Percentiles rank a stretch among this genome's conserved stretches.
These are phyloP conservation scores for Fusarium euwallaceae DNA, from an alignment of 2,329 filamentous ascomycete species.

Conservation along the genomic window DNA sequence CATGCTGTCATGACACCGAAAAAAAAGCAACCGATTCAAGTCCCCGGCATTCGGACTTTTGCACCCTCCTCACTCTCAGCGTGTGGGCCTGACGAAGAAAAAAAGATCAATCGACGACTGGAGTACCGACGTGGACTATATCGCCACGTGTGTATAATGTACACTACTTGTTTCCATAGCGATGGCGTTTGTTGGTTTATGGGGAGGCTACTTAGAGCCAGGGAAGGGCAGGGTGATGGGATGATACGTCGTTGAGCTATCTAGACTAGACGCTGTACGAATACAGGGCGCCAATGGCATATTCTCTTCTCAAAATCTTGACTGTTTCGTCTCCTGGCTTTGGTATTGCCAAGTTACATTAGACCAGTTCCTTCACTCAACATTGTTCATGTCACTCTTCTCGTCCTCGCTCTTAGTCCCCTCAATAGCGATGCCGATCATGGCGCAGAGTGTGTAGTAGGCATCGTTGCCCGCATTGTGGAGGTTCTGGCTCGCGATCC, in stretches of 20 bases:
- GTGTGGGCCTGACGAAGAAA: conserved; percentile 12
- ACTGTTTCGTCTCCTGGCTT: neutral
- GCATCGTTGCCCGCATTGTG: conserved; percentile 94
- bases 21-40: neutral
- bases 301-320: conserved; percentile 44
- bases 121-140: conserved; percentile 22
- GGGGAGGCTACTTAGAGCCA: conserved; percentile 37
- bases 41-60: conserved; percentile 11
- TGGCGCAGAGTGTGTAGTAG: conserved; percentile 79
- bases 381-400: conserved; percentile 20
- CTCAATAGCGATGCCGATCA: conserved; percentile 65
- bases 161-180: conserved; percentile 59
- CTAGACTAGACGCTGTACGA: conserved; percentile 42
- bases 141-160: conserved; percentile 50
- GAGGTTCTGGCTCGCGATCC: conserved; percentile 73
- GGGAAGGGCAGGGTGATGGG: conserved; percentile 36
- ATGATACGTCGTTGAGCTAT: conserved; percentile 37
- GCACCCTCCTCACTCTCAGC: neutral
- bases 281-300: conserved; percentile 37
- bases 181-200: conserved; percentile 57
- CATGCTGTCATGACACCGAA: conserved; percentile 12
- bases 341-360: neutral
- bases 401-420: conserved; percentile 38
- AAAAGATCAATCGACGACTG: conserved; percentile 21
- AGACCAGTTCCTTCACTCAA: conserved; percentile 22